Conservation (phyloP, 140 eudicot species). For the Senecio squalidus region DNA sequence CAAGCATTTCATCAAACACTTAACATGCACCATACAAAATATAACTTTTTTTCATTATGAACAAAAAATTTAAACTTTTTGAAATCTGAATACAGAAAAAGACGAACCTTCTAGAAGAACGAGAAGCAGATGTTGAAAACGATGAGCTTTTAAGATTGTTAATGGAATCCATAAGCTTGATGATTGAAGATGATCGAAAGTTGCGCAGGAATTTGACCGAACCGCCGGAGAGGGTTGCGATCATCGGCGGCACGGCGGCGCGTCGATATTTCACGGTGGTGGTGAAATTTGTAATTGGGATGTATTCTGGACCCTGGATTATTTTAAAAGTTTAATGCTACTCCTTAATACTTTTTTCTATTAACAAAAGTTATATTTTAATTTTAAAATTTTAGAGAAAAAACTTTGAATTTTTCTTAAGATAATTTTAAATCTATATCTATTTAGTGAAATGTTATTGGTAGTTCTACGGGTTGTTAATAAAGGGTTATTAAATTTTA, state of each 20-base stretch:
- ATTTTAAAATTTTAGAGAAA: no score
- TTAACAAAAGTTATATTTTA: no score
- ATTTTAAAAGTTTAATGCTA: no score
- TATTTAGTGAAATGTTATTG: no score
- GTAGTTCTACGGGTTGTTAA: no score
- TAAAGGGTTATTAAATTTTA: no score
- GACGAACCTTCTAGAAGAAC: conserved; percentile 36
- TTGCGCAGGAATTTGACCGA: conserved; percentile 28
- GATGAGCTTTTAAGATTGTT: conserved; percentile 14
- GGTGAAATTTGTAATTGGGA: neutral
- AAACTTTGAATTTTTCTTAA: no score
- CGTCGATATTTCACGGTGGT: neutral
- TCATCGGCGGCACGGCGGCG: conserved; percentile 23
- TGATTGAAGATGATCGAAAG: conserved; percentile 20
- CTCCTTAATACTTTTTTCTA: no score
- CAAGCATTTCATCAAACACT: neutral
- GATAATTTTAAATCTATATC: no score
- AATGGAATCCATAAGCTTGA: conserved; percentile 25
- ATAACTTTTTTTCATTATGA: neutral
- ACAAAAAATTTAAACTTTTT: neutral
- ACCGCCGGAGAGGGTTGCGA: conserved; percentile 27
- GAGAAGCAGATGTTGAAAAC: conserved; percentile 30
- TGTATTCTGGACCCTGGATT: no score
- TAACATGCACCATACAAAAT: neutral
- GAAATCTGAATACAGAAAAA: no score